phyloP scores from a whole-genome alignment of 2,329 filamentous ascomycete genomes.

The Neobulgaria alba region DNA sequence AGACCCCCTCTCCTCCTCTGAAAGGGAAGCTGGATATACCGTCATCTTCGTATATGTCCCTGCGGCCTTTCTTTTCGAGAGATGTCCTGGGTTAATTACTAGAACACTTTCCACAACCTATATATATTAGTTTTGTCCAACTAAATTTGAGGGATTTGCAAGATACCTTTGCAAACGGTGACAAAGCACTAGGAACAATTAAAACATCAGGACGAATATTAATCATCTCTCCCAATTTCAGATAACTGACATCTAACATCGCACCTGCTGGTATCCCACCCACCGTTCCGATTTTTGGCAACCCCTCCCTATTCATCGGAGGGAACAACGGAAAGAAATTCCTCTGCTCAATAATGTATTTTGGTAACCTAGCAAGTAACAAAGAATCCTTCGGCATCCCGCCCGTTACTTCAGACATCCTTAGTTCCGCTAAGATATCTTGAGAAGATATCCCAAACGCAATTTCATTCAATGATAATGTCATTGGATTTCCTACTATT shows the following conservation, averaged over 20 bases:
- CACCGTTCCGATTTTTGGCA: conserved; percentile 56
- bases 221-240: conserved; percentile 87
- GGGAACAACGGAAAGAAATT: conserved; percentile 90
- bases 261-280: conserved; percentile 60
- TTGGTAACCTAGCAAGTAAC: conserved; percentile 53
- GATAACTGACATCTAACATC: conserved; percentile 72
- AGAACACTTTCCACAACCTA: conserved; percentile 87
- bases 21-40: conserved; percentile 55
- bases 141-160: background rate
- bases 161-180: conserved; percentile 78
- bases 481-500: conserved; percentile 85
- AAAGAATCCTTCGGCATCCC: conserved; percentile 40
- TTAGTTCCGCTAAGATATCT: conserved; percentile 75
- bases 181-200: conserved; percentile 71
- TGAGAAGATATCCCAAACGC: conserved; percentile 75
- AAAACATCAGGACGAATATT: conserved; percentile 78
- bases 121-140: conserved; percentile 1
- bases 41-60: conserved; percentile 81
- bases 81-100: conserved; percentile 79
- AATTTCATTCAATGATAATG: conserved; percentile 78
- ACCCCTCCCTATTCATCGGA: conserved; percentile 57
- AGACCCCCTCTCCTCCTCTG: conserved; percentile 46
- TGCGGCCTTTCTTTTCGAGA: conserved; percentile 75
- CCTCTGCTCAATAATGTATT: conserved; percentile 78
- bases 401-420: conserved; percentile 60